Conservation (phyloP, 371 early-diverging fungal species). For the Rhizopus microsporus region DNA sequence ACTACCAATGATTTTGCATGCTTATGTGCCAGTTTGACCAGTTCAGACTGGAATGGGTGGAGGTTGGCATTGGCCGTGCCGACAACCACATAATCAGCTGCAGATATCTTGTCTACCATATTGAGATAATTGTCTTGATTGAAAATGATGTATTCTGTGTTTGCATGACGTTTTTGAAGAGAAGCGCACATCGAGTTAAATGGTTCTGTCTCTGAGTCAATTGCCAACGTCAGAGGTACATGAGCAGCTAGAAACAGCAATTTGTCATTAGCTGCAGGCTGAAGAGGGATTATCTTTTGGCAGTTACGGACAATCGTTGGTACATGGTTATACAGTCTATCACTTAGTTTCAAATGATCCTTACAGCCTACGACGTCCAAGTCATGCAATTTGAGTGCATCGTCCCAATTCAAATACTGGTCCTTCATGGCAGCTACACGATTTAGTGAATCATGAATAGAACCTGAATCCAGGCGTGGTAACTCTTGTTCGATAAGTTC, state of each 20-base stretch:
- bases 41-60: conserved; percentile 39
- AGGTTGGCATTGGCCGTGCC: conserved; percentile 54
- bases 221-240: conserved; percentile 46
- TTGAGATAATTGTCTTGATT: conserved; percentile 19
- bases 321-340: conserved; percentile 37
- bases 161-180: conserved; percentile 26
- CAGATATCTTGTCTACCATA: conserved; percentile 16
- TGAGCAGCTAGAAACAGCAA: conserved; percentile 45
- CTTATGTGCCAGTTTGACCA: conserved; percentile 33
- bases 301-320: conserved; percentile 41
- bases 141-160: conserved; percentile 39
- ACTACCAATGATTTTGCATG: conserved; percentile 29
- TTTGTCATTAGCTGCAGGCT: conserved; percentile 14
- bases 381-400: conserved; percentile 14
- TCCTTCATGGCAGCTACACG: conserved; percentile 44
- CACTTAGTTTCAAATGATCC: conserved; percentile 25
- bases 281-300: conserved; percentile 27
- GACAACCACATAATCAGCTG: conserved; percentile 36
- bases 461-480: conserved; percentile 10
- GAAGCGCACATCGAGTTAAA: conserved; percentile 41
- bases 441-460: conserved; percentile 25
- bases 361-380: conserved; percentile 26
- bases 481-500: conserved; percentile 23
- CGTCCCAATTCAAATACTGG: conserved; percentile 33
- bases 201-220: conserved; percentile 49